Evolutionary conservation across 495 filamentous ascomycete genomes (phyloP), one percentile per base, ranked within the genome.

Genomic region (Daldinia caldariorum): DNA sequence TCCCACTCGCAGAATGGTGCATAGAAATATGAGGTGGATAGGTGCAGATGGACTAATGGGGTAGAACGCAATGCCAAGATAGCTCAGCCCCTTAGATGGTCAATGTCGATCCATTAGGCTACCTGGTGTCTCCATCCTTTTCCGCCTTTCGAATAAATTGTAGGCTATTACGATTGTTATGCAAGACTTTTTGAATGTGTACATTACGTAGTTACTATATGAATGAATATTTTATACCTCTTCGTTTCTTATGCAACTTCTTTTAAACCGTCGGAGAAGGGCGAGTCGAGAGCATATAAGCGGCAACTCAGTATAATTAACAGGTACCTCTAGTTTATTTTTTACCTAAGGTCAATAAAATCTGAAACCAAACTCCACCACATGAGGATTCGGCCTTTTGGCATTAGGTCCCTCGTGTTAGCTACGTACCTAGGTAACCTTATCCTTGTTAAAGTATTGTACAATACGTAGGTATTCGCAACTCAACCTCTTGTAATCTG

Each of bases 41-140:
- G 26, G 26, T 26, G 26, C 26, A 26, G 26, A 26, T 26, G 26
- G 49, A 61, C 56, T 50, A 55, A 26, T 26, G 26, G 49, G 67
- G 61, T 50, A 55, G 45, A 66, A 12, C 18, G 22, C 56, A 31
- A 61, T 51, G 70, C 70, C 65, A 72, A 72, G 70, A 34, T 31
- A 20, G 57, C 70, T 72, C 38, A 72, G 70, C 70, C 70, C 63
- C 70, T 58, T 26, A 20, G 29, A 58, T 45, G 34, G 14, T 56
- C 26, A 53, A 66, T 45, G 34, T 37, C 20, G 50, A 62, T 65
- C 34, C 34, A 31, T 56, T 56, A 61, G 47, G 50, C 34, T 47
- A 53, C 22, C 49, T 53, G n/a, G 31, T 32, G 26, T 32, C 26
- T 32, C 14, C 37, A 59, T 59, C n/a, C 20, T 45, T 26, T 26